Base-by-base conservation (phyloP, 768 basidiomycete genomes). In the Phylloporus sp. region DNA sequence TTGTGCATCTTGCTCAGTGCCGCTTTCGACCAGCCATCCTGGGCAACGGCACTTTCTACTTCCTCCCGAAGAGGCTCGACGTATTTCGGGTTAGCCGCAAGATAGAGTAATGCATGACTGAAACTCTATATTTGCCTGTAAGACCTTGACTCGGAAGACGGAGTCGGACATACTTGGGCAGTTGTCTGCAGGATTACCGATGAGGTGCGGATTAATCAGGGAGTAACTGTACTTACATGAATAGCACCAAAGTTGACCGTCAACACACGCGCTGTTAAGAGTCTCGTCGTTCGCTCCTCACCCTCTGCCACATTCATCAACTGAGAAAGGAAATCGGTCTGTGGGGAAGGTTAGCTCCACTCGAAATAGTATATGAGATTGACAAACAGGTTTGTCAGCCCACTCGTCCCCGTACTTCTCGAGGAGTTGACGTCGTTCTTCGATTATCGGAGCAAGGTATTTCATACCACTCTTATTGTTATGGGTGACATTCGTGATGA, bases 21-120 rank as follows among this genome's bases (percentile, higher is more conserved):
- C 0, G 35, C 45, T 42, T 67, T 70, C 1, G 57, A 56, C 63
- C 68, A 73, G 20, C 61, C 71, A 0, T 73, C 64, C 8, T 59
- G 38, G 2, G 40, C 29, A 12, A 72, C 29, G 16, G 68, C 59
- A 0, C 42, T 34, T 24, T 73, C 71, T 11, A 72, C 61, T 52
- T 78, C 77, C 39, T 71, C 65, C 0, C 76, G 69, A 5, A 79
- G 60, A 1, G 69, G 63, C 22, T 61, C 58, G 3, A 68, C 48
- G 39, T 65, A 72, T 45, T 72, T 55, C 5, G 74, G 71, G 23
- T 69, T 49, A 0, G 70, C 63, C 5, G 72, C 74, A 6, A 78
- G 66, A 43, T 66, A 50, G 38, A 65, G 70, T 0, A 78, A 53
- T 0, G 68, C 70, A 22, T 71, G 68, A 0, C 66, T 67, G 28